phyloP scores from a whole-genome alignment of 2,329 filamentous ascomycete genomes.

The Fusarium globosum region DNA sequence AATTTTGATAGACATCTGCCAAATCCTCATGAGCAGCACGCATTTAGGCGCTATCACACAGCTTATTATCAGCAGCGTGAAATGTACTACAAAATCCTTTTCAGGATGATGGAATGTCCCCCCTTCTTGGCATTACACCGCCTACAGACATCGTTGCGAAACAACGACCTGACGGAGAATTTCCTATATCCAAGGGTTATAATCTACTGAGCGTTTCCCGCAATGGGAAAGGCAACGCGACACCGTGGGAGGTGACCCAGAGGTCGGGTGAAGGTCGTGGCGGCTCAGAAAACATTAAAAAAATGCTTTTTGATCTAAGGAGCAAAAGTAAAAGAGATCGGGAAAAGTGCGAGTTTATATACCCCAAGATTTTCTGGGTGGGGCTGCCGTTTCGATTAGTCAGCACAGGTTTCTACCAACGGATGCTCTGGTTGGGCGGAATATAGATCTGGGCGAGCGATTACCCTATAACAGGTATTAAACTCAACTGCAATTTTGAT shows the following conservation, averaged over 20 bases:
- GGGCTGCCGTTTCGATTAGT: slow-evolving; percentile 35
- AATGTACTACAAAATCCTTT: slow-evolving; percentile 26
- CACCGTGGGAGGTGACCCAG: slow-evolving; percentile 60
- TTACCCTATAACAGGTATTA: background rate
- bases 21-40: background rate
- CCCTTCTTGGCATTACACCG: slow-evolving; percentile 70
- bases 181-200: slow-evolving; percentile 72
- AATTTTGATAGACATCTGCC: background rate
- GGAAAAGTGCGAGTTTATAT: slow-evolving; percentile 39
- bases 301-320: slow-evolving; percentile 71
- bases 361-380: slow-evolving; percentile 31
- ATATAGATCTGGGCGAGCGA: background rate
- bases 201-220: slow-evolving; percentile 68
- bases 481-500: background rate
- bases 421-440: background rate
- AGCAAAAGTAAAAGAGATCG: slow-evolving; percentile 53
- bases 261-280: slow-evolving; percentile 69
- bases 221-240: slow-evolving; percentile 68
- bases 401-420: slow-evolving; percentile 3
- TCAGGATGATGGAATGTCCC: slow-evolving; percentile 59
- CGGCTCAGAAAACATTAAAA: slow-evolving; percentile 58
- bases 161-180: slow-evolving; percentile 62
- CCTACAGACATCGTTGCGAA: slow-evolving; percentile 54
- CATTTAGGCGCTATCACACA: background rate
- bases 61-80: background rate